Evolutionary conservation across 148 eudicot species (phyloP).

Genomic region (Euryodendron excelsum): DNA sequence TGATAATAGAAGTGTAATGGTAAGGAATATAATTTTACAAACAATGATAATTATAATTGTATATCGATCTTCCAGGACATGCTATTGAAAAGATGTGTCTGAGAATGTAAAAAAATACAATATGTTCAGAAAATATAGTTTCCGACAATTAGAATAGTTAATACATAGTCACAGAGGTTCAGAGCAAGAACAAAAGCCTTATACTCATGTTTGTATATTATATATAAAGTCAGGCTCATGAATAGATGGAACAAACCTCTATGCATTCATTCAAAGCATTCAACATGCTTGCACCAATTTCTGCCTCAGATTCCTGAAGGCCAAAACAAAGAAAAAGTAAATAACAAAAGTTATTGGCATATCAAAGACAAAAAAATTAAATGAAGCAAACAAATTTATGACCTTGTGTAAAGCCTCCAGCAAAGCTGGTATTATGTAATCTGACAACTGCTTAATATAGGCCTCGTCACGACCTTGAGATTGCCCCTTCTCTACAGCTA

Average conservation of each 20-base stretch:
- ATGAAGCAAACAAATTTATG: background rate
- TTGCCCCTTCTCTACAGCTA: conserved; percentile 78
- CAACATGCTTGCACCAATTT: conserved; percentile 73
- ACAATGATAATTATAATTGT: too few species aligned
- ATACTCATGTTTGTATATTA: background rate
- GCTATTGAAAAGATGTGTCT: too few species aligned
- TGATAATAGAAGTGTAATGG: too few species aligned
- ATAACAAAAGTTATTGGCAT: too few species aligned
- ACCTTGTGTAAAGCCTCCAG: conserved; percentile 92
- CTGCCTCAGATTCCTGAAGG: conserved; percentile 83
- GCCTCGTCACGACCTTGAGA: conserved; percentile 74
- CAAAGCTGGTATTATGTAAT: conserved; percentile 69
- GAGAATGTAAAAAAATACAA: background rate
- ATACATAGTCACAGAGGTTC: too few species aligned
- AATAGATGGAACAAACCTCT: conserved; percentile 41
- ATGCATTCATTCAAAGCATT: conserved; percentile 78
- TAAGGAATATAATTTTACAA: too few species aligned
- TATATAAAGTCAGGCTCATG: background rate
- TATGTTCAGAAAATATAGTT: background rate
- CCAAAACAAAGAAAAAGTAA: background rate
- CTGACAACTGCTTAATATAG: conserved; percentile 80
- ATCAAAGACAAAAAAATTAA: background rate
- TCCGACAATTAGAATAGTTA: background rate
- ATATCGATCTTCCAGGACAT: too few species aligned
- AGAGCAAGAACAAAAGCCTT: too few species aligned